These are phyloP conservation scores for Gastrodia elata DNA, from an alignment of 106 monocot species.

Conservation along the genomic window DNA sequence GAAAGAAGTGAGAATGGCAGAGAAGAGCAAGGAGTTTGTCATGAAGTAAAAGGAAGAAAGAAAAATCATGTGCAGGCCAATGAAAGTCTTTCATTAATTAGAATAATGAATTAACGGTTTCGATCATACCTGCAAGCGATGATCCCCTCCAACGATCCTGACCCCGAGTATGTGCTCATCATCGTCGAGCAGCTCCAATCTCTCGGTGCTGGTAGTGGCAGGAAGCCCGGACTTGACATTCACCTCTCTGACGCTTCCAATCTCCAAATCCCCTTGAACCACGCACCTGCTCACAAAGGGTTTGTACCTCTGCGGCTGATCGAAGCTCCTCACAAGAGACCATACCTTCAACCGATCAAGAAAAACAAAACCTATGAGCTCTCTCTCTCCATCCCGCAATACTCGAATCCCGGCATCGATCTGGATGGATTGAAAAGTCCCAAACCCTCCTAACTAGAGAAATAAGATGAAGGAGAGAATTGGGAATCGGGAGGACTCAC, in stretches of 20 bases:
- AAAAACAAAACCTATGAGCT: background rate
- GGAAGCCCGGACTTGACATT: slow-evolving; percentile 66
- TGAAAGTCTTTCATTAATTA: no score
- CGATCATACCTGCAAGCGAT: slow-evolving; percentile 35
- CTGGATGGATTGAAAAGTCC: no score
- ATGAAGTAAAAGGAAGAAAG: background rate
- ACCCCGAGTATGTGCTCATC: slow-evolving; percentile 51
- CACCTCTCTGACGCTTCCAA: slow-evolving; percentile 48
- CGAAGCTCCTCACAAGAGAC: slow-evolving; percentile 45
- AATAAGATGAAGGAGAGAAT: background rate
- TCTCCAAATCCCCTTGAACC: slow-evolving; percentile 27
- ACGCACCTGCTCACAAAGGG: slow-evolving; percentile 59
- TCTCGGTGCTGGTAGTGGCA: slow-evolving; percentile 64
- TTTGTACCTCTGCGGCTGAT: slow-evolving; percentile 59
- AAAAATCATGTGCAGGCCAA: no score
- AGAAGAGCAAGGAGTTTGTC: no score
- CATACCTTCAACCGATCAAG: slow-evolving; percentile 7
- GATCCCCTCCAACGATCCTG: slow-evolving; percentile 63
- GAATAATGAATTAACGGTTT: no score
- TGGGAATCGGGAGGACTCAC: slow-evolving; percentile 27
- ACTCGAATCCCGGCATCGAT: background rate
- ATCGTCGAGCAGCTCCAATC: slow-evolving; percentile 55
- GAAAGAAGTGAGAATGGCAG: no score
- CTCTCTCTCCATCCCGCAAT: background rate
- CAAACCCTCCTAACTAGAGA: background rate